A percentile compares a stretch with the other conserved stretches of the same genome.
Conservation (phyloP, 2,329 filamentous ascomycete species). For the Aotearoamyces nothofagi region DNA sequence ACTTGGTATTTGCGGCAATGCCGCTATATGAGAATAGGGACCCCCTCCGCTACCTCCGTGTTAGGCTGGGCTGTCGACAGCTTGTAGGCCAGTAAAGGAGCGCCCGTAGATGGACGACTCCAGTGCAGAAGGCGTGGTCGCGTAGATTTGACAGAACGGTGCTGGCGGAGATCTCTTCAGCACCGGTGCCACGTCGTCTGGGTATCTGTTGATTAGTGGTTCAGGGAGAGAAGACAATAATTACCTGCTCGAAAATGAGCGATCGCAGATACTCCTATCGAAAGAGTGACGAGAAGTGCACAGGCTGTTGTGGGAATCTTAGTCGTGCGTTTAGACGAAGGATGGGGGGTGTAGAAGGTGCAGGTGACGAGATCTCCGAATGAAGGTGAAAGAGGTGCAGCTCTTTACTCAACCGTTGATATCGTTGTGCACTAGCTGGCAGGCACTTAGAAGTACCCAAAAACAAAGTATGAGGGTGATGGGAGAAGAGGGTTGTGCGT, state of each 20-base stretch:
- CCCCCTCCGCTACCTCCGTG: constrained; percentile 37
- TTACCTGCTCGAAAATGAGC: too few relatives aligned
- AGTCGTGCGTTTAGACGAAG: too few relatives aligned
- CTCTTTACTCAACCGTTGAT: neutral
- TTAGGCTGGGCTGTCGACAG: constrained; percentile 13
- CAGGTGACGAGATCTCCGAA: neutral
- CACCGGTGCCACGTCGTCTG: too few relatives aligned
- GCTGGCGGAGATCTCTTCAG: too few relatives aligned
- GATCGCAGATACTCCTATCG: too few relatives aligned
- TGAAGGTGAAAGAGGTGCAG: neutral
- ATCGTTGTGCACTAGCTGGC: neutral
- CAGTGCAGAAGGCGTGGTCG: constrained; percentile 4
- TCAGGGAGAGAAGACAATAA: too few relatives aligned
- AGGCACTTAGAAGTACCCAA: neutral
- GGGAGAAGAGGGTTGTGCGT: neutral
- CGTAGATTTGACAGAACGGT: too few relatives aligned
- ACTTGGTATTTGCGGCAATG: constrained; percentile 39
- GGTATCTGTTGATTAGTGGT: too few relatives aligned
- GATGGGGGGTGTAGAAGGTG: too few relatives aligned
- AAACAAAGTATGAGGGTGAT: neutral
- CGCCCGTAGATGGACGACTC: constrained; percentile 21
- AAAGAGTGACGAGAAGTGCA: constrained; percentile 2
- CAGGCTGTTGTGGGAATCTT: too few relatives aligned
- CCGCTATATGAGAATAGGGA: constrained; percentile 25
- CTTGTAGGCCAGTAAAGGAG: constrained; percentile 17